phyloP scores from a whole-genome alignment of 345 rosid genomes.

The Sonneratia alba region DNA sequence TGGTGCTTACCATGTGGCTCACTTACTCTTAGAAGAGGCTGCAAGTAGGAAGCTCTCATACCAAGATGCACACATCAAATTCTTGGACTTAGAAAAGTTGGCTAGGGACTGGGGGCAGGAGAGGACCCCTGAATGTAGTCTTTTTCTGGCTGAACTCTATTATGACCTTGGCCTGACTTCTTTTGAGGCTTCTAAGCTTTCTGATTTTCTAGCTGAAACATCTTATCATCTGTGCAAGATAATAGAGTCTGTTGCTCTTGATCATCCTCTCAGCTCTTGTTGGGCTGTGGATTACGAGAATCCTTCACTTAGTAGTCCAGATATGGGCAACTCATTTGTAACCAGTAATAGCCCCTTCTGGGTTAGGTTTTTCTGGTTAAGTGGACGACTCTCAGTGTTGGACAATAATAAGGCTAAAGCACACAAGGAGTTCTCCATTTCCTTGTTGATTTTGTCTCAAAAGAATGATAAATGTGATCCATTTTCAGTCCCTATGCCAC shows the following conservation, averaged over 20 bases:
- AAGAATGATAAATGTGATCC: slow-evolving; percentile 29
- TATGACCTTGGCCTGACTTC: slow-evolving; percentile 57
- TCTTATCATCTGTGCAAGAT: slow-evolving; percentile 87
- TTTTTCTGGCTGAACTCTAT: slow-evolving; percentile 86
- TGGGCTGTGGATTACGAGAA: slow-evolving; percentile 15
- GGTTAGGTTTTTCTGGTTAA: slow-evolving; percentile 85
- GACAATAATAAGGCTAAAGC: slow-evolving; percentile 80
- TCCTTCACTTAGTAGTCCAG: not conserved
- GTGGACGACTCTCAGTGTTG: slow-evolving; percentile 67
- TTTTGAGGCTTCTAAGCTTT: slow-evolving; percentile 33
- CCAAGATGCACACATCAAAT: slow-evolving; percentile 46
- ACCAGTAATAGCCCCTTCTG: slow-evolving; percentile 51
- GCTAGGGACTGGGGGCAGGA: slow-evolving; percentile 78
- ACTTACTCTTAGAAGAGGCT: slow-evolving; percentile 73
- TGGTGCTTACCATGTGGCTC: slow-evolving; percentile 86
- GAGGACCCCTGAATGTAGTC: slow-evolving; percentile 76
- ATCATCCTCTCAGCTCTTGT: slow-evolving; percentile 32
- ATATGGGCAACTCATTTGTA: slow-evolving; percentile 13
- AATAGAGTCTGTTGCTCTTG: slow-evolving; percentile 76
- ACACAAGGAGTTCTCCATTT: slow-evolving; percentile 48
- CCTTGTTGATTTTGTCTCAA: slow-evolving; percentile 52
- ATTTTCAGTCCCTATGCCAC: slow-evolving; percentile 40
- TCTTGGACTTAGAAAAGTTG: slow-evolving; percentile 75
- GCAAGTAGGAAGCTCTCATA: slow-evolving; percentile 33
- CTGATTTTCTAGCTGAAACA: slow-evolving; percentile 55